Evolutionary conservation across 495 filamentous ascomycete species (phyloP).

Genomic region (Beverwykella pulmonaria): DNA sequence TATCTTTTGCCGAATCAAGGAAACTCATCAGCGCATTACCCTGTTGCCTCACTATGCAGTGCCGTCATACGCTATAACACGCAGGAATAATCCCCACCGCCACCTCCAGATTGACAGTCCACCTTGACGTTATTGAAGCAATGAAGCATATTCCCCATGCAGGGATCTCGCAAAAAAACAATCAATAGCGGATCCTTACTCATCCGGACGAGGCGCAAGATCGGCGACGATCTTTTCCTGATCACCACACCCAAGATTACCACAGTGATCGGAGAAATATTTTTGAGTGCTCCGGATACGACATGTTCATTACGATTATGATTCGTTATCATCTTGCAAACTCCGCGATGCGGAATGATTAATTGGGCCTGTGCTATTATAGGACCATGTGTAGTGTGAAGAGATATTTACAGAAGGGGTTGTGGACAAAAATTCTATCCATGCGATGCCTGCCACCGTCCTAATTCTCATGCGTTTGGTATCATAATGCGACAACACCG

Average conservation of each 20-base stretch:
- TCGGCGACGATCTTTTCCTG: neutral
- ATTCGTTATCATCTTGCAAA: neutral
- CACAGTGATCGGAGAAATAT: neutral
- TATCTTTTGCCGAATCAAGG: neutral
- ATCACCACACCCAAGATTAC: neutral
- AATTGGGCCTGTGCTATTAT: neutral
- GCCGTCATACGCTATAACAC: neutral
- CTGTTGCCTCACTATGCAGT: neutral
- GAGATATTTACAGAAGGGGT: neutral
- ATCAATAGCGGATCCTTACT: too few species aligned
- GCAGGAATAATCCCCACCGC: neutral
- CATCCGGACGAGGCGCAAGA: neutral
- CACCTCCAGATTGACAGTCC: neutral
- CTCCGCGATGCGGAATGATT: neutral
- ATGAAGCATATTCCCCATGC: neutral
- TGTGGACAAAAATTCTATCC: neutral
- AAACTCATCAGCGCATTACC: neutral
- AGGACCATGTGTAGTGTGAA: neutral
- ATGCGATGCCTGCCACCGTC: neutral
- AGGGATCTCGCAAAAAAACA: neutral
- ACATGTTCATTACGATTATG: neutral
- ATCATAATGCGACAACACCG: constrained; percentile 35
- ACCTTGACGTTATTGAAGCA: neutral
- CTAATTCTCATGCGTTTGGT: constrained; percentile 14
- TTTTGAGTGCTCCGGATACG: neutral